Evolutionary conservation across 495 filamentous ascomycete genomes (phyloP).

Genomic region (Trichoderma gamsii): DNA sequence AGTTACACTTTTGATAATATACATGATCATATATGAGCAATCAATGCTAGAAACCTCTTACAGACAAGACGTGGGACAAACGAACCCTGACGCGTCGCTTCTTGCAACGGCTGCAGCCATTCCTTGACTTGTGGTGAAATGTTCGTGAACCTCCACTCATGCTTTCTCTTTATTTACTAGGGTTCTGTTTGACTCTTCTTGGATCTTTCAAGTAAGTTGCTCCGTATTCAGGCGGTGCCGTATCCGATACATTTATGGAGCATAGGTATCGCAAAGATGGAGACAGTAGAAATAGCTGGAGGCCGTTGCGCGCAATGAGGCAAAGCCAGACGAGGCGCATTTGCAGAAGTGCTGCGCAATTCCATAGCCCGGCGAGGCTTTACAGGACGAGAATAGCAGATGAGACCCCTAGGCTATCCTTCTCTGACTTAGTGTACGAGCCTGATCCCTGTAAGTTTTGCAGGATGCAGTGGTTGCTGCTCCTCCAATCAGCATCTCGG

Average conservation of each 20-base stretch:
- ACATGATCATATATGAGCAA: neutral
- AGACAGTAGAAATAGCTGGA: neutral
- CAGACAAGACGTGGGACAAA: neutral
- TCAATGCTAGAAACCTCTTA: neutral
- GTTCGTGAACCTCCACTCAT: conserved; percentile 17
- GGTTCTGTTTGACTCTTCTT: neutral
- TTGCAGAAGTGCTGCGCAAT: neutral
- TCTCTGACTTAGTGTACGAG: conserved; percentile 26
- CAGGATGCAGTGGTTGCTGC: neutral
- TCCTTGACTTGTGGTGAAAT: conserved; percentile 26
- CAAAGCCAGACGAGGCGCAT: neutral
- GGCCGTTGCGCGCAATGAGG: neutral
- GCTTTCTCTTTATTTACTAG: neutral
- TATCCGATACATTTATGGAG: neutral
- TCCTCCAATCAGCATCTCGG: neutral
- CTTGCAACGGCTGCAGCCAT: conserved; percentile 24
- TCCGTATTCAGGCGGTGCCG: conserved; percentile 3
- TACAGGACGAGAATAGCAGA: neutral
- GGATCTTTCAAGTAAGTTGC: neutral
- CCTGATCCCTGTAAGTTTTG: conserved; percentile 12
- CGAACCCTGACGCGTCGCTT: conserved; percentile 24
- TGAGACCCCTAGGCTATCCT: neutral
- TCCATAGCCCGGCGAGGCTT: neutral
- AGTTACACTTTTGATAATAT: conserved; percentile 20
- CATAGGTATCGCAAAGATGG: neutral